Conservation (phyloP, 2,329 filamentous ascomycete species). For the Colletotrichum sp. region DNA sequence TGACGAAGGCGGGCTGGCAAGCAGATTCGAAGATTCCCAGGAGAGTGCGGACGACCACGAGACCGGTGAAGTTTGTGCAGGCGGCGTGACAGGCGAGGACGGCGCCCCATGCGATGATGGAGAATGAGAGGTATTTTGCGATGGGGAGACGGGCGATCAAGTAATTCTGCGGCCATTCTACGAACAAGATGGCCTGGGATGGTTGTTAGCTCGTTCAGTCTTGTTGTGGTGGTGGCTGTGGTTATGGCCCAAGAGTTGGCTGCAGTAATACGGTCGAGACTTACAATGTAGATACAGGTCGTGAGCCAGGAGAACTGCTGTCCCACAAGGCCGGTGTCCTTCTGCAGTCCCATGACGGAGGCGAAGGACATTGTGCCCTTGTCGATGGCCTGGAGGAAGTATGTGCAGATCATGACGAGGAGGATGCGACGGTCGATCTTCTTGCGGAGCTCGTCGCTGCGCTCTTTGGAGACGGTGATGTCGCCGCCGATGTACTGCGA, state of each 20-base stretch:
- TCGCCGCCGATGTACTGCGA: conserved; percentile 68
- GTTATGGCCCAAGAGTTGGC: too few species aligned
- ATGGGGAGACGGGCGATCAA: conserved; percentile 67
- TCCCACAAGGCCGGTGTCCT: conserved; percentile 44
- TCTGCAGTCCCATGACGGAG: conserved; percentile 65
- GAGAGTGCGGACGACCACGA: conserved; percentile 66
- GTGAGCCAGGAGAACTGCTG: conserved; percentile 72
- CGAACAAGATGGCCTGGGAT: background rate
- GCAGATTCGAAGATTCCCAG: conserved; percentile 75
- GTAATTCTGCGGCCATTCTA: conserved; percentile 66
- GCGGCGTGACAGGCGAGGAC: conserved; percentile 66
- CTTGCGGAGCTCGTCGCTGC: conserved; percentile 64
- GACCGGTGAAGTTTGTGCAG: conserved; percentile 62
- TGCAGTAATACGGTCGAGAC: conserved; percentile 42
- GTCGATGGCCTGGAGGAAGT: conserved; percentile 74
- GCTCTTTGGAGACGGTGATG: conserved; percentile 63
- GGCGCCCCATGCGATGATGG: conserved; percentile 67
- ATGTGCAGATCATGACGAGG: conserved; percentile 73
- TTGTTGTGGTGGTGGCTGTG: too few species aligned
- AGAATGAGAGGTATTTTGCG: conserved; percentile 67
- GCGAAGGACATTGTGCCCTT: conserved; percentile 71
- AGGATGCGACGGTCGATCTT: conserved; percentile 73
- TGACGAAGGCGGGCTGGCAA: conserved; percentile 71
- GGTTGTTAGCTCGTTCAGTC: background rate
- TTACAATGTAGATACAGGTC: conserved; percentile 76